A percentile compares a stretch with the other conserved stretches of the same genome.
phyloP scores from a whole-genome alignment of 345 rosid species.

The Hibiscus tridactylites region DNA sequence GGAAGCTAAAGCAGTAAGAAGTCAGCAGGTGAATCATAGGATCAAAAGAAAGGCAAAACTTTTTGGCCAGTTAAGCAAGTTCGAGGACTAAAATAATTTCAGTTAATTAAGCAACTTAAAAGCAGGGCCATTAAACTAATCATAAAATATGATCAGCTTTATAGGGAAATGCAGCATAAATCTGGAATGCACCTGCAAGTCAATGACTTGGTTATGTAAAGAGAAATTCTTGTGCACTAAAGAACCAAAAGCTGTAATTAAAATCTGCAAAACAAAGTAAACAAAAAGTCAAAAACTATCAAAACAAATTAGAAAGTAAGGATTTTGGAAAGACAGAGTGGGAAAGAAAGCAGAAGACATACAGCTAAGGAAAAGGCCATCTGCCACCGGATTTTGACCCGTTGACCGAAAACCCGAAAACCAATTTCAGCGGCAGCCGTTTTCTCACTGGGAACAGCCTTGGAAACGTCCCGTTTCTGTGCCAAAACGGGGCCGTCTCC shows the following conservation, averaged over 20 bases:
- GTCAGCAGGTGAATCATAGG: background rate
- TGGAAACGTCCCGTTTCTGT: conserved; percentile 8
- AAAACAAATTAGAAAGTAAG: background rate
- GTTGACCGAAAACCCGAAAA: conserved; percentile 13
- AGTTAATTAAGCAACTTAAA: background rate
- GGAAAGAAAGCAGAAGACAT: background rate
- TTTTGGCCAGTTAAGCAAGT: background rate
- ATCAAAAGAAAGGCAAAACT: background rate
- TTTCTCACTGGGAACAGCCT: conserved; percentile 4
- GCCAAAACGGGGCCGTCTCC: conserved; percentile 6
- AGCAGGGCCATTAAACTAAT: background rate
- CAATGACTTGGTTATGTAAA: conserved; percentile 36
- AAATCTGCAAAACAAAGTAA: conserved; percentile 32
- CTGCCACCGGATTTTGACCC: conserved; percentile 34
- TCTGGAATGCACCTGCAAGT: conserved; percentile 37
- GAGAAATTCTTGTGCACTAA: conserved; percentile 48
- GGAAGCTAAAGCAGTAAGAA: background rate
- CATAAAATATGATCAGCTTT: background rate
- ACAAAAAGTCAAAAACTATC: background rate
- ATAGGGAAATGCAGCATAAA: background rate
- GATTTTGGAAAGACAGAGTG: background rate
- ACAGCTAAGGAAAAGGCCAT: conserved; percentile 37
- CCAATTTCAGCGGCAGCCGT: background rate
- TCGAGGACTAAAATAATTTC: background rate
- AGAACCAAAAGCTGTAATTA: conserved; percentile 38